A percentile compares a stretch with the other conserved stretches of the same genome.
phyloP scores from a whole-genome alignment of 2,329 filamentous ascomycete genomes.

The Penicillium corylophilum region DNA sequence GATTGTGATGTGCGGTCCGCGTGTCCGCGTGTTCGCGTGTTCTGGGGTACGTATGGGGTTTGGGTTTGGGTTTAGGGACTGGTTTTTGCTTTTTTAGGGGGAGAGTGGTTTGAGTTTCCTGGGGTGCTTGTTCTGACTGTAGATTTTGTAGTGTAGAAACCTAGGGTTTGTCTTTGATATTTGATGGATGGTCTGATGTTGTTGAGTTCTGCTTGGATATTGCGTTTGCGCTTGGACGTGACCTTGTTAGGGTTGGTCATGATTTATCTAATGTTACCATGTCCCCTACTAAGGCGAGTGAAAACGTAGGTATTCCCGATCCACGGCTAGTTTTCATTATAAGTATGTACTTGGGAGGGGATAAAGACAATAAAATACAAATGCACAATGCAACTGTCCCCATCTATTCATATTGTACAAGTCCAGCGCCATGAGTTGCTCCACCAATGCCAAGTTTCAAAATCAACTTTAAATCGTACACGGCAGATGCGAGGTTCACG shows the following conservation, averaged over 20 bases:
- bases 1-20: background rate
- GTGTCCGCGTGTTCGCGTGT: conserved; percentile 5
- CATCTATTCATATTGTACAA: background rate
- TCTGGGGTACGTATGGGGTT: conserved; percentile 6
- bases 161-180: too few species aligned
- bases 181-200: too few species aligned
- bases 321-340: background rate
- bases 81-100: conserved; percentile 2
- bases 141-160: background rate
- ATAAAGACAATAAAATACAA: background rate
- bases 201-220: too few species aligned
- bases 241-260: too few species aligned
- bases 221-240: too few species aligned
- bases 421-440: background rate
- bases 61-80: background rate
- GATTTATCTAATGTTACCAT: too few species aligned
- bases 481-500: conserved; percentile 6
- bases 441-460: background rate
- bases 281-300: too few species aligned
- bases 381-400: background rate
- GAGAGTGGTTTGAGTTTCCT: background rate
- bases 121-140: background rate
- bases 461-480: conserved; percentile 8
- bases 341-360: background rate
- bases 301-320: too few species aligned